Base-by-base conservation (phyloP, 2,329 filamentous ascomycete species). In the Claviceps quebecensis region DNA sequence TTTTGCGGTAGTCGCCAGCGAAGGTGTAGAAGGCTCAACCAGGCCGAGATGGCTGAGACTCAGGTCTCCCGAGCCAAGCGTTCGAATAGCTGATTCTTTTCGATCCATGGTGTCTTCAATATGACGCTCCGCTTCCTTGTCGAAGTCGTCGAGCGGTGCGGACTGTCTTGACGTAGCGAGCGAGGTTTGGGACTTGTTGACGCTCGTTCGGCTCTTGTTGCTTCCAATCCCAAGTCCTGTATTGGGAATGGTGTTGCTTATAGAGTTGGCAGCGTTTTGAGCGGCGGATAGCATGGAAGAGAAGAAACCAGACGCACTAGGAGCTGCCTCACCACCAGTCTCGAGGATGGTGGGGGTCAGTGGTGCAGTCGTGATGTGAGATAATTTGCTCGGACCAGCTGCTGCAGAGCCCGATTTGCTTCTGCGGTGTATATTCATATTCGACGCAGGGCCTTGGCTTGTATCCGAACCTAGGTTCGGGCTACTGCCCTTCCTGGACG, bases 271-370 rank as follows among this genome's bases (percentile, higher is more conserved):
- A 44, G 91, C 91, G 75, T 85, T 96, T 67, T 97, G 91, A 17
- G 93, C 93, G 45, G 85, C 91, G 41, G 88, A 91, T 56, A 98
- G 81, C 63, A 98, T 86, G 26, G 87, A 90, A 4, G 88, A 95
- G 68, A 98, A 97, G 71, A 98, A 97, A 1, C 89, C 83, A 39
- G 77, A 72, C 51, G 78, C 75, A 34, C 77, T 80, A 61, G 63
- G 61, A 54, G 79, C 81, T n/a, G 71, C 63, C 52, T 66, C 60
- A 59, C 83, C 83, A 65, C 69, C 74, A n/a, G 34, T n/a, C 65
- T 96, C 90, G 39, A 80, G 73, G 0, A 83, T 86, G 7, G 83
- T 86, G 7, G 89, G 87, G 3, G 89, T 86, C 49, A 93, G 72
- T 8, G 89, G 84, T 16, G 78, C 80, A 51, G 78, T 75, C 56